Base-by-base conservation (phyloP, 2,329 filamentous ascomycete genomes). In the Shiraia sp. region DNA sequence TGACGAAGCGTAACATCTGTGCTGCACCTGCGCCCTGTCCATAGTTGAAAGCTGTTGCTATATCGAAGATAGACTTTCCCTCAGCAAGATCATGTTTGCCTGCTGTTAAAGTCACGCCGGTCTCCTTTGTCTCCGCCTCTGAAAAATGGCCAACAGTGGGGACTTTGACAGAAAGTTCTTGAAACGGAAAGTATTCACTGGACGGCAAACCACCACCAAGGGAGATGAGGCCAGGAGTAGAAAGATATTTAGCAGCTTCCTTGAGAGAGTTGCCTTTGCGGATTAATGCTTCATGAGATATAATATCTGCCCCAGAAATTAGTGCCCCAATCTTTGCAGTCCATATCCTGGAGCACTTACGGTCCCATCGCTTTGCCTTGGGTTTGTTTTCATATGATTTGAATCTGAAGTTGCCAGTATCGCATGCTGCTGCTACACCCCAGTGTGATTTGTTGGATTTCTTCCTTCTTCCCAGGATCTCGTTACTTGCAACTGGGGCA, bases 1-100 rank as follows among this genome's bases (percentile, higher is more conserved):
- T 95, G 36, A 97, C 78, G 73, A 88, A 97, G 46, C 93, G 85
- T 49, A 96, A 75, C 68, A 99, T 77, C 72, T 96, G 93, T 3
- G 90, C 87, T 9, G 89, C 83, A 13, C 93, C 93, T 13, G 83
- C 83, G 7, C 90, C 85, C 72, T 96, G 90, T 24, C 88, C 89
- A 68, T 99, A 99, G 73, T 99, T 97, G 66, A 96, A 84, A 1
- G 87, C 87, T 49, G 95, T 89, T 32, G 88, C 83, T 36, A 99
- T 81, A 72, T 99, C 93, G 74, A 70, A 83, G 17, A 76, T 70
- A 29, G 79, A 79, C 47, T 77, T 83, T 14, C 79, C 82, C 34
- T 87, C 77, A 10, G 77, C 76, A 15, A 87, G 82, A 72, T 96
- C 92, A 68, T 96, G 85, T 74, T 96, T 99, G 32, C 88, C 89